Percentiles rank a stretch among this genome's conserved stretches.
These are phyloP conservation scores for Tremella yokohamensis DNA, from an alignment of 768 basidiomycete genomes.

Conservation along the genomic window DNA sequence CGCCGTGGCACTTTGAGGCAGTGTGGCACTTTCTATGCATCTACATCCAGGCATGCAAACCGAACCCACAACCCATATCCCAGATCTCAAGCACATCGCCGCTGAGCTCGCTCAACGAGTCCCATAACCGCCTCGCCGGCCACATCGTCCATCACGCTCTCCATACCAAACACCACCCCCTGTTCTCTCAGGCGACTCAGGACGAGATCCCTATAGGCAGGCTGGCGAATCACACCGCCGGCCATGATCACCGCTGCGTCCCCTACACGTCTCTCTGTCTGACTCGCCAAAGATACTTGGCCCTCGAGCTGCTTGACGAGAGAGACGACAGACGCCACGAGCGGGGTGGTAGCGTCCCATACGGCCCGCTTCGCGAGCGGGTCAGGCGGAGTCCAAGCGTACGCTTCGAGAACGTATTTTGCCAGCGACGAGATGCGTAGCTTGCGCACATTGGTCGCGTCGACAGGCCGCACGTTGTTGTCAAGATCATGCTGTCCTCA, in stretches of 20 bases:
- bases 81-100: not conserved
- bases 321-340: constrained; percentile 19
- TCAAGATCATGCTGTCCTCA: constrained; percentile 34
- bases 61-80: no score
- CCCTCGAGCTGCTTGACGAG: constrained; percentile 13
- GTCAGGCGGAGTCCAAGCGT: constrained; percentile 13
- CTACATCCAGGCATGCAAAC: no score
- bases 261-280: not conserved
- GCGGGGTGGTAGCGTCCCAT: constrained; percentile 10
- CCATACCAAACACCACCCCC: constrained; percentile 22
- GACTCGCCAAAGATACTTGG: not conserved
- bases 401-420: constrained; percentile 17
- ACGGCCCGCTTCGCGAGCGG: constrained; percentile 20
- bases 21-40: no score
- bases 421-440: constrained; percentile 29
- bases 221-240: constrained; percentile 31
- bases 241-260: constrained; percentile 30
- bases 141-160: constrained; percentile 24
- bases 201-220: constrained; percentile 20
- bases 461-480: constrained; percentile 19
- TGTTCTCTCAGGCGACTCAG: constrained; percentile 13
- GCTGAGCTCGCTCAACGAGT: constrained; percentile 17
- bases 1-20: no score
- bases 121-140: constrained; percentile 28
- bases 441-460: constrained; percentile 36